Evolutionary conservation across 1,284 basidiomycete species (phyloP).

Genomic region (Trichosporon sp.): DNA sequence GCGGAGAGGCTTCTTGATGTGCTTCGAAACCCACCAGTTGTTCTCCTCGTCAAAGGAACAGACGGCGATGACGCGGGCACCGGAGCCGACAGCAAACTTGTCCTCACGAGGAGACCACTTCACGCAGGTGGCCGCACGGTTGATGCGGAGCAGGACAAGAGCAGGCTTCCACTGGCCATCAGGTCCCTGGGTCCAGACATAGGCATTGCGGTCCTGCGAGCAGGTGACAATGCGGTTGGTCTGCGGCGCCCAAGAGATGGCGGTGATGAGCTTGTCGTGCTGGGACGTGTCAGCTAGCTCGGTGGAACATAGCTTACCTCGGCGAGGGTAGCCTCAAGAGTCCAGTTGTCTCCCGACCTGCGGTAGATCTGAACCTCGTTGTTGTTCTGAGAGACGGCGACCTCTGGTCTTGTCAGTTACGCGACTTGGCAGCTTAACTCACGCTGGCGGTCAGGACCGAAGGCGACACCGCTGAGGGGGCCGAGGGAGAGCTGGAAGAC

Average conservation of each 20-base stretch:
- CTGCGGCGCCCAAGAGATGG: slow-evolving; percentile 96
- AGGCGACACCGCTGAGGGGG: slow-evolving; percentile 85
- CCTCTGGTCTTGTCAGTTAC: slow-evolving; percentile 55
- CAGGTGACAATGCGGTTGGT: slow-evolving; percentile 97
- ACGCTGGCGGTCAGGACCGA: slow-evolving; percentile 70
- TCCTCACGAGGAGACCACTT: slow-evolving; percentile 96
- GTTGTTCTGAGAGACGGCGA: slow-evolving; percentile 86
- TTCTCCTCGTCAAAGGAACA: slow-evolving; percentile 94
- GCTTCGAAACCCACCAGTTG: slow-evolving; percentile 99
- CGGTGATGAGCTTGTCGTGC: slow-evolving; percentile 98
- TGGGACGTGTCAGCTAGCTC: slow-evolving; percentile 41
- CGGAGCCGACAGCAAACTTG: slow-evolving; percentile 97
- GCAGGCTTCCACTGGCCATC: slow-evolving; percentile 89
- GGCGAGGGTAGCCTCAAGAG: slow-evolving; percentile 68
- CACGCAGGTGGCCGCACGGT: slow-evolving; percentile 90
- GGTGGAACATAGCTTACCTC: slow-evolving; percentile 58
- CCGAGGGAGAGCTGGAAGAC: slow-evolving; percentile 70
- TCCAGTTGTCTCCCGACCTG: slow-evolving; percentile 63
- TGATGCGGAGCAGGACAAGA: slow-evolving; percentile 90
- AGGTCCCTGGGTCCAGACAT: slow-evolving; percentile 85
- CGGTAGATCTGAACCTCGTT: slow-evolving; percentile 81
- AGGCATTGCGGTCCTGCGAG: slow-evolving; percentile 97
- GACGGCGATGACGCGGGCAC: slow-evolving; percentile 86
- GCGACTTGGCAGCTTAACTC: slow-evolving; percentile 54
- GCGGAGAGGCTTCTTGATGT: slow-evolving; percentile 92